phyloP scores from a whole-genome alignment of 2,329 filamentous ascomycete genomes.

The Sporothrix dimorphospora region DNA sequence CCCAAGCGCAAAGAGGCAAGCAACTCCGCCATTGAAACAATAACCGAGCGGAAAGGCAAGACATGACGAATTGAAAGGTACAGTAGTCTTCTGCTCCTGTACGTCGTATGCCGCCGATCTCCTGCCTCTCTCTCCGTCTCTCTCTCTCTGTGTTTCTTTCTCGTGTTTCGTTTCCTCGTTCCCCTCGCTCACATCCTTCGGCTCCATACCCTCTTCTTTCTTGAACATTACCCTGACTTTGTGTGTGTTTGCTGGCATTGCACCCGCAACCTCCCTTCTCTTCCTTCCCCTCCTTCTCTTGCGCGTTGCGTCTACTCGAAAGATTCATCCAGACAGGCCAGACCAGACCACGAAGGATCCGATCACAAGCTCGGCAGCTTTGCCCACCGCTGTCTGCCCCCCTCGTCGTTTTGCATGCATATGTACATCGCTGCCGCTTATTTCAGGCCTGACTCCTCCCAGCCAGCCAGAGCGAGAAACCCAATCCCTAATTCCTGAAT shows the following conservation, averaged over 20 bases:
- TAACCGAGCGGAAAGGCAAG: not conserved
- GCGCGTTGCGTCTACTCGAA: not conserved
- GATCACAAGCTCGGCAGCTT: slow-evolving; percentile 22
- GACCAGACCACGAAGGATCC: slow-evolving; percentile 18
- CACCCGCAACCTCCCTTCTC: not conserved
- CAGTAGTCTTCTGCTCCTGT: not conserved
- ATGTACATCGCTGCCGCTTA: slow-evolving; percentile 23
- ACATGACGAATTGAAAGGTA: not conserved
- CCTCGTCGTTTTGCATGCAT: not conserved
- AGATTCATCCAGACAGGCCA: slow-evolving; percentile 7
- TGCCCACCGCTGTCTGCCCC: not conserved
- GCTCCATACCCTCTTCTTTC: not conserved
- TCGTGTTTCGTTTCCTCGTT: slow-evolving; percentile 7
- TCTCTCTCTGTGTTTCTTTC: not conserved
- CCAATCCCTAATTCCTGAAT: not conserved
- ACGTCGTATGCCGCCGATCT: not conserved
- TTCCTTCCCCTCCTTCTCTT: not conserved
- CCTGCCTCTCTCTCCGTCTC: not conserved
- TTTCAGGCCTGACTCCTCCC: slow-evolving; percentile 18
- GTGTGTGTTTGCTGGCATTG: not conserved
- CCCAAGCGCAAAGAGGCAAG: slow-evolving; percentile 7
- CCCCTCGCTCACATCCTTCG: not conserved
- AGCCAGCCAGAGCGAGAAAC: not conserved
- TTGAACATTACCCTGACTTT: not conserved
- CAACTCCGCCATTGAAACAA: slow-evolving; percentile 19